These are phyloP conservation scores for Polygonum aviculare DNA, from an alignment of 148 eudicot genomes.

Conservation along the genomic window DNA sequence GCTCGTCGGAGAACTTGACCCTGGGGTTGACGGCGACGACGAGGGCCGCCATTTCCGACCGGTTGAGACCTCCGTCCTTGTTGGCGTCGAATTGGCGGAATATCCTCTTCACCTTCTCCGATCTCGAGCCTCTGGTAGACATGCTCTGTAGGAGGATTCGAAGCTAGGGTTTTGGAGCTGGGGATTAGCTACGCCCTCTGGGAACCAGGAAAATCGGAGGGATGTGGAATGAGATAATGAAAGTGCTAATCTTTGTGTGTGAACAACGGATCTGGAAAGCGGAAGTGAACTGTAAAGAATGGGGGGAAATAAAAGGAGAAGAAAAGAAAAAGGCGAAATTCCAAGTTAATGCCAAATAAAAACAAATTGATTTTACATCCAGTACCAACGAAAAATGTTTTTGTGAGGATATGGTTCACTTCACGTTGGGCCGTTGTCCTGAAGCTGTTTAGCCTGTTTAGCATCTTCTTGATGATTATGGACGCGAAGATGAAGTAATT, in stretches of 20 bases:
- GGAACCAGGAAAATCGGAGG: neutral
- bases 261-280: constrained; percentile 3
- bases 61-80: constrained; percentile 67
- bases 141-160: neutral
- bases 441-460: no score
- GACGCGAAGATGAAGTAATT: no score
- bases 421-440: no score
- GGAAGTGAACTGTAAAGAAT: neutral
- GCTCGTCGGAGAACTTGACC: constrained; percentile 88
- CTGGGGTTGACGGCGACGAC: constrained; percentile 98
- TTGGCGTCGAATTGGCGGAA: constrained; percentile 79
- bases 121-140: constrained; percentile 59
- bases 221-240: neutral
- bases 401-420: no score
- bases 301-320: neutral
- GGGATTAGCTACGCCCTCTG: neutral
- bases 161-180: neutral
- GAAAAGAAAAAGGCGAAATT: neutral
- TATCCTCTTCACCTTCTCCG: constrained; percentile 75
- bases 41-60: constrained; percentile 85
- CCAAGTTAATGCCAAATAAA: neutral
- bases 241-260: neutral
- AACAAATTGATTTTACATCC: neutral
- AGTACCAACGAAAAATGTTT: no score
- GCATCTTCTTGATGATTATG: no score